Conservation (phyloP, 2,329 filamentous ascomycete species). For the Chrysosporium queenslandicum region DNA sequence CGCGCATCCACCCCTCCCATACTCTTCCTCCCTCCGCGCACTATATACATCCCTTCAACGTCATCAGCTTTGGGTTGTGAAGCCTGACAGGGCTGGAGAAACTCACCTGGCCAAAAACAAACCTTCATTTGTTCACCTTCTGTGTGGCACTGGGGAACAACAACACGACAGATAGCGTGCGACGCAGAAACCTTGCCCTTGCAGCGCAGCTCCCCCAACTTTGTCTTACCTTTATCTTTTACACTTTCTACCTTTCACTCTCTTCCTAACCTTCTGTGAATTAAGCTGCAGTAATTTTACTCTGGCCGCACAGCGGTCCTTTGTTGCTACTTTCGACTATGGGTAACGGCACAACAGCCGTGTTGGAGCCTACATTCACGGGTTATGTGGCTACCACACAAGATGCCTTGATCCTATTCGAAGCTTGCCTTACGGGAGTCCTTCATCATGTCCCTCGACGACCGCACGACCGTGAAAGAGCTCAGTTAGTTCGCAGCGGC, state of each 20-base stretch:
- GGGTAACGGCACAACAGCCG: conserved; percentile 37
- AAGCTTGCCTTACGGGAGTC: conserved; percentile 61
- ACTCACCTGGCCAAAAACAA: conserved; percentile 13
- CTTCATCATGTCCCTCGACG: conserved; percentile 69
- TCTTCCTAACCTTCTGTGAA: conserved; percentile 5
- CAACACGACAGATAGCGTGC: conserved; percentile 9
- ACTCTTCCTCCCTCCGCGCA: conserved; percentile 1
- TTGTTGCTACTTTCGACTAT: conserved; percentile 20
- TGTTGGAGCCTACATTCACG: conserved; percentile 55
- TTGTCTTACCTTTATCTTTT: neutral
- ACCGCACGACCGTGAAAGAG: conserved; percentile 75
- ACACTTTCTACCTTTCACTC: neutral
- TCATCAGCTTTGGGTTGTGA: conserved; percentile 7
- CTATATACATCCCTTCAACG: conserved; percentile 5
- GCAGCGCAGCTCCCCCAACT: conserved; percentile 13
- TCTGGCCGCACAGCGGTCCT: conserved; percentile 18
- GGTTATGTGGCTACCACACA: conserved; percentile 59
- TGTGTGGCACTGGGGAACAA: neutral
- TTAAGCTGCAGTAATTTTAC: conserved; percentile 15
- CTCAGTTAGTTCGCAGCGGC: conserved; percentile 67
- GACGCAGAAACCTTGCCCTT: conserved; percentile 14
- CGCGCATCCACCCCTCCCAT: neutral
- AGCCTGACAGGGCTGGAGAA: conserved; percentile 11
- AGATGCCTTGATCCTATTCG: conserved; percentile 71
- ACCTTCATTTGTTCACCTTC: conserved; percentile 15